Evolutionary conservation across 257 asterid genomes (phyloP).

Genomic region (Plantago elongata): DNA sequence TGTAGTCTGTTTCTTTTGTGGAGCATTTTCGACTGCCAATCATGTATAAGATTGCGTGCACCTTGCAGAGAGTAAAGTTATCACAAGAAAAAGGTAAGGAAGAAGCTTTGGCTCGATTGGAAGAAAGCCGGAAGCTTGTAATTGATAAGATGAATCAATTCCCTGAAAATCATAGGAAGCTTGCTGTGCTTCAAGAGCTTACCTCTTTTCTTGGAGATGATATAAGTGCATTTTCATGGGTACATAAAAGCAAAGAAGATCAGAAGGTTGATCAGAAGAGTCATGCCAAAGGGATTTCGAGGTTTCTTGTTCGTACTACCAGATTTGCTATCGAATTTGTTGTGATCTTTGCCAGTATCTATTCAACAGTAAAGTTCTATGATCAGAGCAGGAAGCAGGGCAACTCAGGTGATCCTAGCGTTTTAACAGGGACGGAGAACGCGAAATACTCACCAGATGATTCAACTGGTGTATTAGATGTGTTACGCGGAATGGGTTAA

Average conservation of each 20-base stretch:
- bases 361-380: slow-evolving; percentile 19
- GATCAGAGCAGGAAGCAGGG: slow-evolving; percentile 18
- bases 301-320: slow-evolving; percentile 19
- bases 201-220: slow-evolving; percentile 23
- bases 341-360: slow-evolving; percentile 30
- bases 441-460: not conserved
- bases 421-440: slow-evolving; percentile 5
- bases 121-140: slow-evolving; percentile 37
- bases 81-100: slow-evolving; percentile 21
- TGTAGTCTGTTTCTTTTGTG: not conserved
- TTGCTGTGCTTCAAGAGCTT: slow-evolving; percentile 27
- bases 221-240: slow-evolving; percentile 19
- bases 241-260: slow-evolving; percentile 12
- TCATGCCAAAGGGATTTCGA: slow-evolving; percentile 8
- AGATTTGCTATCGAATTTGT: slow-evolving; percentile 35
- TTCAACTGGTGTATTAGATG: slow-evolving; percentile 27
- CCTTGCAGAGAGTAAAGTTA: slow-evolving; percentile 29
- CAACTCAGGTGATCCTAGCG: slow-evolving; percentile 6
- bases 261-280: slow-evolving; percentile 4
- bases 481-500: slow-evolving; percentile 45
- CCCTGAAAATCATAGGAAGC: slow-evolving; percentile 19
- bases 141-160: slow-evolving; percentile 30
- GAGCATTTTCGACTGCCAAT: no score
- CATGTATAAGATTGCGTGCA: not conserved
- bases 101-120: slow-evolving; percentile 35